Percentiles rank a stretch among this genome's conserved stretches.
These are phyloP conservation scores for Botryotinia narcissicola DNA, from an alignment of 2,329 filamentous ascomycete species.

Conservation along the genomic window DNA sequence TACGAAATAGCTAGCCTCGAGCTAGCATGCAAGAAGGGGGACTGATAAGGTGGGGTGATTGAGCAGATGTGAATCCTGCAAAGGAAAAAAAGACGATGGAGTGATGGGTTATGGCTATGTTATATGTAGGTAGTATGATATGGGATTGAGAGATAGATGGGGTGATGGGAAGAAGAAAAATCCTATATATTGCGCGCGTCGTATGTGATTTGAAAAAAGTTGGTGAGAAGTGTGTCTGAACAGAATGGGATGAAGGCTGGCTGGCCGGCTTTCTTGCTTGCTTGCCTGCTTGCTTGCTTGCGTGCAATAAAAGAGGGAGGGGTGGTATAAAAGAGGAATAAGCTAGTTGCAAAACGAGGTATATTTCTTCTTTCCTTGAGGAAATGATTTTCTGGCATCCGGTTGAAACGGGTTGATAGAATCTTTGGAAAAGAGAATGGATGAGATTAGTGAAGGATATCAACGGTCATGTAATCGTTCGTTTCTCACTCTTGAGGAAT, in stretches of 20 bases:
- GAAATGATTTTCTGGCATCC: neutral
- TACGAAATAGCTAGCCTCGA: conserved; percentile 1
- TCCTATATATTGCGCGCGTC: neutral
- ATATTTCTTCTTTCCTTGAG: neutral
- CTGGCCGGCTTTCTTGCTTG: no score
- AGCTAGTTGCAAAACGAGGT: neutral
- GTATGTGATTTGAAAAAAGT: neutral
- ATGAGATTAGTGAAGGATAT: neutral
- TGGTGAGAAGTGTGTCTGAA: neutral
- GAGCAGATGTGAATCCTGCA: neutral
- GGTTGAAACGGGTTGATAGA: neutral
- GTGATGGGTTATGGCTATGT: neutral
- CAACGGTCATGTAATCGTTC: neutral
- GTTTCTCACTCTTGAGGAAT: neutral
- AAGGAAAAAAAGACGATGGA: neutral
- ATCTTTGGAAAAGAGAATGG: neutral
- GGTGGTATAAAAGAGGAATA: neutral
- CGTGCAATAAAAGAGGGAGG: conserved; percentile 1
- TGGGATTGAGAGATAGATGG: neutral
- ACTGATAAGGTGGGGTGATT: conserved; percentile 16
- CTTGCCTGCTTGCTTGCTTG: no score
- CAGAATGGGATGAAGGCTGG: neutral
- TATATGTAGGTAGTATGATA: neutral
- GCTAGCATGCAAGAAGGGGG: neutral
- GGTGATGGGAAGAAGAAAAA: neutral